Percentiles rank a stretch among this genome's conserved stretches.
phyloP scores from a whole-genome alignment of 768 basidiomycete genomes.

The Gloeophyllum trabeum region DNA sequence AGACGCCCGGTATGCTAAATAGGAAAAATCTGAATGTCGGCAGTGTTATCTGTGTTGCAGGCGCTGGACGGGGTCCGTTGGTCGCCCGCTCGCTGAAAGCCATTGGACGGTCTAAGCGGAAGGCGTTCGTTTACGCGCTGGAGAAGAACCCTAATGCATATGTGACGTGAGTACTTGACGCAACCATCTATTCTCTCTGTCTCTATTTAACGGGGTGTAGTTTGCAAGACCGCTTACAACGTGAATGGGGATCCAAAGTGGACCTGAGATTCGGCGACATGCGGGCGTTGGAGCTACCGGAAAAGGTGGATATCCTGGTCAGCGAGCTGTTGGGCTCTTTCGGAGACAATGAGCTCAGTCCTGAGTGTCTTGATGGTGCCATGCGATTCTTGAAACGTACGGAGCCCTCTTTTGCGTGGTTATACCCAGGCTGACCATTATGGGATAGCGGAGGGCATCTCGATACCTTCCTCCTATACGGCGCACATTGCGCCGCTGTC shows the following conservation, averaged over 20 bases:
- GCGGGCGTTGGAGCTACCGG: conserved; percentile 73
- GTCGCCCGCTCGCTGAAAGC: conserved; percentile 79
- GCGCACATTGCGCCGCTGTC: conserved; percentile 91
- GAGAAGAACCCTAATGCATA: conserved; percentile 97
- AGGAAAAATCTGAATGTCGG: not conserved
- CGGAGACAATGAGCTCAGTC: conserved; percentile 97
- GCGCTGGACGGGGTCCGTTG: conserved; percentile 90
- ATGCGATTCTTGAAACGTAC: conserved; percentile 86
- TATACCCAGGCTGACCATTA: no score
- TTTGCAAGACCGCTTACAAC: conserved; percentile 69
- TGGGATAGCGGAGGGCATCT: conserved; percentile 83
- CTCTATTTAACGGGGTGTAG: conserved; percentile 24
- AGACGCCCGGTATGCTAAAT: no score
- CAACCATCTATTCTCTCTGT: not conserved
- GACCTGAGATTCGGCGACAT: conserved; percentile 90
- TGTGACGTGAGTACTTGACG: conserved; percentile 60
- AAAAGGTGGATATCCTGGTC: conserved; percentile 85
- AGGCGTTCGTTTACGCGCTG: conserved; percentile 71
- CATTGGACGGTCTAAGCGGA: conserved; percentile 49
- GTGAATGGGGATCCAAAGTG: conserved; percentile 78
- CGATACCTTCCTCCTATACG: conserved; percentile 93
- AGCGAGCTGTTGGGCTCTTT: conserved; percentile 95
- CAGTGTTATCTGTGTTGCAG: conserved; percentile 84
- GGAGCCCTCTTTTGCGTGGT: no score
- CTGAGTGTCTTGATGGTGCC: conserved; percentile 95